Base-by-base conservation (phyloP, 2,329 filamentous ascomycete species). In the Chaetomiaceae sp. region DNA sequence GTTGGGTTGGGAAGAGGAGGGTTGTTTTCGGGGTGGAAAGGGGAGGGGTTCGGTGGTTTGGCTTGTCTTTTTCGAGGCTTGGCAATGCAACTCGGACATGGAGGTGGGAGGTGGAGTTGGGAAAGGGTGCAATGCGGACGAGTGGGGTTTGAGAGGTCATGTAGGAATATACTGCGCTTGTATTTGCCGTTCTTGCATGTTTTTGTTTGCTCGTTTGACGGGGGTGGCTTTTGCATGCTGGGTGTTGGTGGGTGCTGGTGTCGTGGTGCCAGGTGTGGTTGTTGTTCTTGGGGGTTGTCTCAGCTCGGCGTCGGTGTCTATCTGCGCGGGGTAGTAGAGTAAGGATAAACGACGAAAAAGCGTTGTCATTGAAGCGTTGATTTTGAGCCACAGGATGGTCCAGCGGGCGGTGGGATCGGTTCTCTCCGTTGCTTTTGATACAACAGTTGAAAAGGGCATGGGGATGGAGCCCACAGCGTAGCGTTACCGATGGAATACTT, bases 141-240 rank as follows among this genome's bases (percentile, higher is more conserved):
- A 27, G 46, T 48, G 46, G 50, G 47, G n/a, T 39, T 35, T 34
- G 48, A 51, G 44, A 48, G 34, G 25, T 45, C 51, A 55, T 61
- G 58, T 61, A 61, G 59, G 58, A 62, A 61, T 60, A 61, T 61
- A 60, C 56, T 40, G 39, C 51, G 47, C 21, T 44, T 42, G 49
- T 46, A 17, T 51, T 46, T 56, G 41, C 48, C 33, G 35, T 49
- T 45, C 30, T 31, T 42, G 27, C 38, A 41, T 27, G 7, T 44
- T 31, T n/a, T 27, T 48, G 35, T 46, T 37, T 43, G 34, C 14
- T 48, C 17, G 19, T n/a, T 19, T 46, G 30, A 33, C 14, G 5
- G 6, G 12, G 12, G 25, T 5, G 25, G 21, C 13, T 17, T 14
- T 38, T 4, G 14, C 33, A 12, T 5, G 23, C 13, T 39, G 10